Conservation (phyloP, 2,329 filamentous ascomycete species). For the Fusarium piperis region DNA sequence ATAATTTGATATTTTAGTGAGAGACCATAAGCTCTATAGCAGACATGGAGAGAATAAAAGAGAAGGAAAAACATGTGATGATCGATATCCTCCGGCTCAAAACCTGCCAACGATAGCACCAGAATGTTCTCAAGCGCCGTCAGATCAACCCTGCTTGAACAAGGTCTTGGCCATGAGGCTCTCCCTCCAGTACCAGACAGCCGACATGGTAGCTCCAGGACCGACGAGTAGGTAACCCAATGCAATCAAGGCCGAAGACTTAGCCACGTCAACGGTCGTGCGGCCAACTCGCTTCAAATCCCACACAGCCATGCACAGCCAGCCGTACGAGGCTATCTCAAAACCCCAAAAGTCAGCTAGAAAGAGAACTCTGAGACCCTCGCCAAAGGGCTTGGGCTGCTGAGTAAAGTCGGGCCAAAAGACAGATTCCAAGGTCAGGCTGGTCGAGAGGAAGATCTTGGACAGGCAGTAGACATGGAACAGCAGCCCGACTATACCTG, state of each 20-base stretch:
- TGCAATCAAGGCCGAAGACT: not conserved
- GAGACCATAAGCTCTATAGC: no score
- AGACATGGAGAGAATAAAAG: no score
- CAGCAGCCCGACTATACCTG: not conserved
- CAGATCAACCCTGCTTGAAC: not conserved
- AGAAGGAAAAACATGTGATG: no score
- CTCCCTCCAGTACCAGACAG: slow-evolving; percentile 25
- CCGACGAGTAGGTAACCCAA: slow-evolving; percentile 4
- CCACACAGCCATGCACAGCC: slow-evolving; percentile 19
- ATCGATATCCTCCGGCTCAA: no score
- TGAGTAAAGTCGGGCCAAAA: slow-evolving; percentile 14
- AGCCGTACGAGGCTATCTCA: slow-evolving; percentile 3
- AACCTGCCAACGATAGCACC: no score
- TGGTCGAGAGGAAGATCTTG: not conserved
- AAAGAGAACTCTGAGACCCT: slow-evolving; percentile 3
- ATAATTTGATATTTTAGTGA: no score
- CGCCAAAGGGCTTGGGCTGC: slow-evolving; percentile 4
- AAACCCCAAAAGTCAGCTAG: slow-evolving; percentile 13
- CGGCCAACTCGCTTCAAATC: slow-evolving; percentile 17
- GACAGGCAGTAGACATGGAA: not conserved
- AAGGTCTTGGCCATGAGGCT: not conserved
- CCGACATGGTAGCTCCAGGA: slow-evolving; percentile 16
- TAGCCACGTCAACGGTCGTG: not conserved
- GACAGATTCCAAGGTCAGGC: not conserved
- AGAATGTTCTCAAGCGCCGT: no score